phyloP scores from a whole-genome alignment of 1,284 basidiomycete genomes.

The Austroboletus novae-zelandiae region DNA sequence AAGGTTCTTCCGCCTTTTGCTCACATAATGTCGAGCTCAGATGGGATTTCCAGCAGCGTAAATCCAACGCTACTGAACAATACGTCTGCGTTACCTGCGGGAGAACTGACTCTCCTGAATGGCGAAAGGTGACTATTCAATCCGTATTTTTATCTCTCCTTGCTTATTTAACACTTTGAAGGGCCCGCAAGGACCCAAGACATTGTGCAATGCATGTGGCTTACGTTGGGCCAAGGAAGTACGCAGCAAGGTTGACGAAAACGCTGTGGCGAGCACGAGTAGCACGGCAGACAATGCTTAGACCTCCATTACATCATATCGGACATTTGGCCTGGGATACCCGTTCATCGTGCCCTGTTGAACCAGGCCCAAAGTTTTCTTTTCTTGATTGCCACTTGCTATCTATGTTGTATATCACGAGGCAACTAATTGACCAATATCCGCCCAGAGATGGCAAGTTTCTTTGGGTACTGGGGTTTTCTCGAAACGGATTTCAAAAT shows the following conservation, averaged over 20 bases:
- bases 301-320: conserved; percentile 6
- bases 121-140: conserved; percentile 62
- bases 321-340: conserved; percentile 2
- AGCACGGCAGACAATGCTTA: conserved; percentile 16
- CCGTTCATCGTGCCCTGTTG: conserved; percentile 1
- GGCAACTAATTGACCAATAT: conserved; percentile 8
- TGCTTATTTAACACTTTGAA: conserved; percentile 32
- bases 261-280: conserved; percentile 18
- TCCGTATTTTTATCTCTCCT: neutral
- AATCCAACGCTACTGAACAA: conserved; percentile 54
- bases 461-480: conserved; percentile 1
- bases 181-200: conserved; percentile 83
- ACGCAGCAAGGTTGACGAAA: conserved; percentile 43
- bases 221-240: conserved; percentile 78
- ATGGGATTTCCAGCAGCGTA: conserved; percentile 38
- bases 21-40: conserved; percentile 4
- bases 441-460: conserved; percentile 1
- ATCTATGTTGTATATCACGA: neutral
- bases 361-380: conserved; percentile 10
- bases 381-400: conserved; percentile 14
- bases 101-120: conserved; percentile 78
- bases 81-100: conserved; percentile 79
- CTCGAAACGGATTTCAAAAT: conserved; percentile 1
- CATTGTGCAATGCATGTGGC: conserved; percentile 85
- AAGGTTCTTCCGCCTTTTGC: conserved; percentile 33